Evolutionary conservation across 2,329 filamentous ascomycete genomes (phyloP).

Genomic region (Balansia obtecta): DNA sequence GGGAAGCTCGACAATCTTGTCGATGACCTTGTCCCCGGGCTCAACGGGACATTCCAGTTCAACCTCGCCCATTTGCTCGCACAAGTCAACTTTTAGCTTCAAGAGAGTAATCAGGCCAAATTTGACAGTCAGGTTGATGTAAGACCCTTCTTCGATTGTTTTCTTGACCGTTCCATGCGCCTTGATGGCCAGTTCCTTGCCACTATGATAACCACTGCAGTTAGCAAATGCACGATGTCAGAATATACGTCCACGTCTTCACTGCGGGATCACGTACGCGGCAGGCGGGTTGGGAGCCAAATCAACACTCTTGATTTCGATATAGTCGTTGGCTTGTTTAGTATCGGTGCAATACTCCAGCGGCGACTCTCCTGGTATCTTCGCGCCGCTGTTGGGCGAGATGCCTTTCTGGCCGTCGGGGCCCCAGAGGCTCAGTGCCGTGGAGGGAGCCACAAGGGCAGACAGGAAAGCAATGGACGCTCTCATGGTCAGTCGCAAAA

Average conservation of each 20-base stretch:
- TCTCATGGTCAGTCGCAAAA: conserved; percentile 16
- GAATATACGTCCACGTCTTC: no score
- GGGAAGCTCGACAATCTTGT: conserved; percentile 76
- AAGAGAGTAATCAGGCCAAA: conserved; percentile 88
- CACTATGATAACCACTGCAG: conserved; percentile 40
- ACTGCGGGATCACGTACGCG: conserved; percentile 41
- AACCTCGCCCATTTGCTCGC: conserved; percentile 78
- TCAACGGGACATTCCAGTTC: conserved; percentile 82
- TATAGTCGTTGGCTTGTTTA: conserved; percentile 50
- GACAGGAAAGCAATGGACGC: conserved; percentile 32
- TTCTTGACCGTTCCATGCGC: conserved; percentile 66
- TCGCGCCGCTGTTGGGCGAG: conserved; percentile 38
- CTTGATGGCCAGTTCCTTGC: conserved; percentile 62
- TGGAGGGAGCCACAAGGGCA: conserved; percentile 31
- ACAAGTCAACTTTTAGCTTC: conserved; percentile 69
- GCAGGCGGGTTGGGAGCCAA: conserved; percentile 74
- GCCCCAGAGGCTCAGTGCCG: conserved; percentile 30
- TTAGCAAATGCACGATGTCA: background rate
- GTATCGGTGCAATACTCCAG: conserved; percentile 62
- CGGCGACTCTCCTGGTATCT: conserved; percentile 77
- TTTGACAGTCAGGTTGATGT: conserved; percentile 76
- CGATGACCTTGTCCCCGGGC: conserved; percentile 59
- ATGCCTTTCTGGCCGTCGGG: conserved; percentile 19
- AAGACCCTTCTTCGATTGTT: conserved; percentile 63
- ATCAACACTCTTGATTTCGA: conserved; percentile 69